Base-by-base conservation (phyloP, 768 basidiomycete species). In the Pisolithus albus region DNA sequence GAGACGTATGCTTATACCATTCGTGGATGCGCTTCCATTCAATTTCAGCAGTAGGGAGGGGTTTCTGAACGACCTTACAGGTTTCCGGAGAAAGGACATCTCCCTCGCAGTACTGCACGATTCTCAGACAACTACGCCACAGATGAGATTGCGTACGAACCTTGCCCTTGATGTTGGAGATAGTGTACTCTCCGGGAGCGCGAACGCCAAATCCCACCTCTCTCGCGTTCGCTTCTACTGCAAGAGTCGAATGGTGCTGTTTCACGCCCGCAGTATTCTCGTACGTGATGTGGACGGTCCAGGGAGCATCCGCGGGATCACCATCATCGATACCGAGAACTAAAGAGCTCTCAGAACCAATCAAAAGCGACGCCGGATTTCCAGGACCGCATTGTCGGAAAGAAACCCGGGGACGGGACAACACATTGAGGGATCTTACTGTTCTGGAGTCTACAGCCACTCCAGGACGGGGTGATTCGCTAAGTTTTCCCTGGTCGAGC, bases 1-100 rank as follows among this genome's bases (percentile, higher is more conserved):
- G 30, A 32, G 47, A 45, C 9, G 26, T 6, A 23, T 40, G 23
- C 8, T 32, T 10, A 38, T 57, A 90, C 92, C 92, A 93, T 72
- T 94, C 92, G 54, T 92, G 89, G 52, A 94, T 87, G 46, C 84
- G 84, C 59, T 84, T 88, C 82, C 90, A 92, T 67, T 86, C 80
- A 53, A 95, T 88, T 60, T 94, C 85, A 21, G 91, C 88, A 3
- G 80, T 82, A 2, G 93, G 93, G 28, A 77, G 61, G 4, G 90
- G 88, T 56, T 80, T 77, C 64, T 92, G 83, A 26, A 86, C 68
- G 3, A 94, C 88, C 51, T 72, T 78, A 59, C 91, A 92, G 5
- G 74, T 80, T 51, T 92, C 89, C 1, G 92, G 91, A 45, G 88
- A 86, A 39, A 91, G 72, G 1, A 97, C 82, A 52, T 88, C 86